Conservation (phyloP, 768 basidiomycete species). For the Sporobolomyces roseus region DNA sequence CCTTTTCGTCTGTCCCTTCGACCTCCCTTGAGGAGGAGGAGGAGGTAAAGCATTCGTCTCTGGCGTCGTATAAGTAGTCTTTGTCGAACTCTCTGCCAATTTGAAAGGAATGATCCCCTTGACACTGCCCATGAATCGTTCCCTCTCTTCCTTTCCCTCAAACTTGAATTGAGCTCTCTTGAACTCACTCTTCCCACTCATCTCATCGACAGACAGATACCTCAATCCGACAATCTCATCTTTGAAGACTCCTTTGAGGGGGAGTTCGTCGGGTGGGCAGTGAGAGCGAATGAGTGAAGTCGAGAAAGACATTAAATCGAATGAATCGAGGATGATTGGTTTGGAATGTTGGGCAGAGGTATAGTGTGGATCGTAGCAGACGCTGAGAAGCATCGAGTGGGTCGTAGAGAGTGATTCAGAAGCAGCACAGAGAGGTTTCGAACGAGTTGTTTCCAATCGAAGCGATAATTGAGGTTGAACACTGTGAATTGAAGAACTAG, state of each 20-base stretch:
- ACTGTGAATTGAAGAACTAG: not conserved
- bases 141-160: not conserved
- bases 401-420: not conserved
- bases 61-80: not conserved
- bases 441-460: conserved; percentile 21
- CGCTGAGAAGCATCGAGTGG: conserved; percentile 13
- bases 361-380: conserved; percentile 29
- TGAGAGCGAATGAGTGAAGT: not conserved
- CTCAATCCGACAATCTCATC: conserved; percentile 21
- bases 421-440: not conserved
- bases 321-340: conserved; percentile 18
- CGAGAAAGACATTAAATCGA: conserved; percentile 28
- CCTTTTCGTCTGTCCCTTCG: too few relatives aligned
- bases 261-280: conserved; percentile 17
- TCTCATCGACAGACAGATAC: not conserved
- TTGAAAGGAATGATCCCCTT: conserved; percentile 21
- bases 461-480: conserved; percentile 25
- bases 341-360: not conserved
- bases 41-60: not conserved
- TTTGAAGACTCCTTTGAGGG: conserved; percentile 32
- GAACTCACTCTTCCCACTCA: not conserved
- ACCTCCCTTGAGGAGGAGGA: not conserved
- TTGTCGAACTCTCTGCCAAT: conserved; percentile 5
- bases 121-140: conserved; percentile 9
- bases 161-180: conserved; percentile 30